Evolutionary conservation across 345 rosid genomes (phyloP), one percentile per base, ranked within the genome.

Genomic region (Anacardium occidentale): DNA sequence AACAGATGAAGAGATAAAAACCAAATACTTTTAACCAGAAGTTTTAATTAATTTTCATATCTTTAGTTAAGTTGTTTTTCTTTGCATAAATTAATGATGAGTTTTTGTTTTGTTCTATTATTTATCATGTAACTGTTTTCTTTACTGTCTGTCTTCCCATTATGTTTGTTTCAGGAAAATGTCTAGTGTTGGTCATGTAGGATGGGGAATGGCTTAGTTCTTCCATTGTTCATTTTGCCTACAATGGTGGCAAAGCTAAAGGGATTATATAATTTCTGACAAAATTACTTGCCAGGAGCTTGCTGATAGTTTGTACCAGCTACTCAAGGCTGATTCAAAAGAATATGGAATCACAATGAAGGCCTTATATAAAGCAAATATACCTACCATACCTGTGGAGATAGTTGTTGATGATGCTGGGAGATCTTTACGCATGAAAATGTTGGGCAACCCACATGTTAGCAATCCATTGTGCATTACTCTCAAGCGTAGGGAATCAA

Each of bases 391-490:
- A 20, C 69, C 69, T 1, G 69, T 48, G 11, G 69, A 65, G 69
- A 65, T 65, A 48, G 69, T 65, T 4, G 56, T 48, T 4, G 56
- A 65, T 3, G 56, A 65, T 48, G 69, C 48, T 24, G 69, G 48
- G 69, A 25, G 42, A 48, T 65, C 69, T 65, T 65, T 48, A 65
- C 48, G 17, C 42, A 65, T 15, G 56, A 65, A 65, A 65, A 65
- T 48, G 22, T 51, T 25, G 69, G 42, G 9, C 56, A 48, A 34
- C 17, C 56, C 8, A 9, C 69, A 65, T 0, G 51, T n/a, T 2
- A 65, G 69, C 48, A 48, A 56, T 65, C 69, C 69, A 26, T 25
- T 65, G 29, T 65, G 69, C 69, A 48, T 65, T 7, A 65, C 69
- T 24, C 21, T 48, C 29, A 54, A 64, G 4, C 5, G 10, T 11